A percentile compares a stretch with the other conserved stretches of the same genome.
Conservation (phyloP, 1,284 basidiomycete genomes). For the Austropuccinia psidii region DNA sequence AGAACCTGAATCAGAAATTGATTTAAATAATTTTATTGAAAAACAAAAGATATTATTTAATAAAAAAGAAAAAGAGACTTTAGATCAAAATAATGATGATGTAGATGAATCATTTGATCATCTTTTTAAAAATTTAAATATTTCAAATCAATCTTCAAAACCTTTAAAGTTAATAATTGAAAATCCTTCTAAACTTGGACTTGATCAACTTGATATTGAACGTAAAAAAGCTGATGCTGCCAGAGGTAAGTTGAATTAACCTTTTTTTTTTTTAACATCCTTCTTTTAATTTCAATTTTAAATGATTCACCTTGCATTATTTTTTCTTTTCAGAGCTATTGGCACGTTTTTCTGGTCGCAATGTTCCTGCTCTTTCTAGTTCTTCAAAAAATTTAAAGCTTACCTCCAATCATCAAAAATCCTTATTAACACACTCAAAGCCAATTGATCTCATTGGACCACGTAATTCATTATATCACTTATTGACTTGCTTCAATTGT, state of each 20-base stretch:
- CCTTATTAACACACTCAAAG: not conserved
- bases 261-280: not conserved
- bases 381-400: too few relatives aligned
- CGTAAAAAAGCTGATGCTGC: conserved; percentile 27
- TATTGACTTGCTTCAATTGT: not conserved
- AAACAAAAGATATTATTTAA: not conserved
- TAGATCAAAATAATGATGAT: not conserved
- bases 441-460: not conserved
- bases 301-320: not conserved
- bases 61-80: not conserved
- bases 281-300: not conserved
- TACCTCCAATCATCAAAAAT: not conserved
- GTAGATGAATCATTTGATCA: conserved; percentile 24
- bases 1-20: conserved; percentile 34
- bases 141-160: not conserved
- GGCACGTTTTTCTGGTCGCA: not conserved
- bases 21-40: conserved; percentile 20
- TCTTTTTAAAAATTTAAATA: conserved; percentile 8
- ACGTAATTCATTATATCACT: not conserved
- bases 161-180: not conserved
- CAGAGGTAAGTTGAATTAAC: not conserved
- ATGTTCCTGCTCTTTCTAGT: not conserved
- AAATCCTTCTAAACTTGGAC: not conserved
- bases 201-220: conserved; percentile 26
- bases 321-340: not conserved